Conservation (phyloP, 257 asterid species). For the Nicotiana obtusifolia region DNA sequence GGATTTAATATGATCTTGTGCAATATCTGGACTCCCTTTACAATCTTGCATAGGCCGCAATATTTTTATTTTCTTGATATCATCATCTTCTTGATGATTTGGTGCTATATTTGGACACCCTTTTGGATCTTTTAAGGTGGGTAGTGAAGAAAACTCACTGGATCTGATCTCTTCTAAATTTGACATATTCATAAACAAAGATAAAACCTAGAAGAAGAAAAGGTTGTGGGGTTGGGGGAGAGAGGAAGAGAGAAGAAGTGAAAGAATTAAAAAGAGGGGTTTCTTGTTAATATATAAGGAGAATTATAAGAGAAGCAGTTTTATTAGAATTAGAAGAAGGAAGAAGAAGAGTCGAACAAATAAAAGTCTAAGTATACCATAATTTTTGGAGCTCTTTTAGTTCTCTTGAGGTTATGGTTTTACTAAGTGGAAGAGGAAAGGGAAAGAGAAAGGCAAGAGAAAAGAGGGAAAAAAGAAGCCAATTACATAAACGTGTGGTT, state of each 20-base stretch:
- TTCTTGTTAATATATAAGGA: neutral
- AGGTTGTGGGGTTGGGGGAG: neutral
- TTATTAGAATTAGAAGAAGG: neutral
- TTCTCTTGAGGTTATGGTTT: neutral
- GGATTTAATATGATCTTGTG: neutral
- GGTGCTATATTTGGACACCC: neutral
- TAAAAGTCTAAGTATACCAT: neutral
- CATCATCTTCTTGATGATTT: neutral
- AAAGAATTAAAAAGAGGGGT: neutral
- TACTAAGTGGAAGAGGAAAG: neutral
- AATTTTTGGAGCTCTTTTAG: neutral
- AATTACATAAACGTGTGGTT: neutral
- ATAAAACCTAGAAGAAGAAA: neutral
- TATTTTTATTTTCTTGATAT: neutral
- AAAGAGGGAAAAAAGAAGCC: neutral
- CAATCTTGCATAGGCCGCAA: neutral
- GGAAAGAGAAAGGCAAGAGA: neutral
- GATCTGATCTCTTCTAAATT: neutral
- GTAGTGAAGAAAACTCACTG: neutral
- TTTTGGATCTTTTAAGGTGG: conserved; percentile 3
- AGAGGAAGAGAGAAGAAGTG: neutral
- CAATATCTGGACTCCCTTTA: neutral
- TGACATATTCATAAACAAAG: neutral
- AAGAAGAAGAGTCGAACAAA: neutral
- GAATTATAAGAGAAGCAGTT: neutral